Conservation (phyloP, 2,329 filamentous ascomycete genomes). For the Phyllosticta citrichinensis region DNA sequence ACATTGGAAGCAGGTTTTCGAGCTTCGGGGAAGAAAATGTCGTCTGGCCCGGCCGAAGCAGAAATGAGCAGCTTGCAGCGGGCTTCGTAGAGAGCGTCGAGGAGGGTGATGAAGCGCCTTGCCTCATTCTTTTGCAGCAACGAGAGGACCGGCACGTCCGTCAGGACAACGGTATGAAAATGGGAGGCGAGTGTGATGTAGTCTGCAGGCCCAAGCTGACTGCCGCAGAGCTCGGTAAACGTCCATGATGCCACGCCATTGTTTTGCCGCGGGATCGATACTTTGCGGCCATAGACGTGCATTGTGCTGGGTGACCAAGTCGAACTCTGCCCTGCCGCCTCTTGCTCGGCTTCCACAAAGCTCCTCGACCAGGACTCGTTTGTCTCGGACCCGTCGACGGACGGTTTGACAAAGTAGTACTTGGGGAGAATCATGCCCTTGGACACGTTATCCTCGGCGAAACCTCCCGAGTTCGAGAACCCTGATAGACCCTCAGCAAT, state of each 20-base stretch:
- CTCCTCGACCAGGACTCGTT: conserved; percentile 1
- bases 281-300: conserved; percentile 52
- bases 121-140: conserved; percentile 70
- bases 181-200: conserved; percentile 73
- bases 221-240: conserved; percentile 57
- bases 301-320: conserved; percentile 37
- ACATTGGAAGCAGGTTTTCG: conserved; percentile 13
- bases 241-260: conserved; percentile 53
- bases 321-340: neutral
- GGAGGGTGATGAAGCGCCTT: conserved; percentile 65
- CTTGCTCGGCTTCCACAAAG: neutral
- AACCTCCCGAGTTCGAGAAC: neutral
- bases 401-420: conserved; percentile 24
- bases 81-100: conserved; percentile 76
- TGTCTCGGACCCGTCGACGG: conserved; percentile 12
- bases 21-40: conserved; percentile 65
- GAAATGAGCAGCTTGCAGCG: conserved; percentile 64
- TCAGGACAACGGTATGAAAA: conserved; percentile 68
- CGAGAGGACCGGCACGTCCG: conserved; percentile 57
- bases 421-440: conserved; percentile 20
- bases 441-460: conserved; percentile 12
- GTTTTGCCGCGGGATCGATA: conserved; percentile 49
- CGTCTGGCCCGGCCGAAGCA: conserved; percentile 58
- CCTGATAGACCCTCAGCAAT: neutral
- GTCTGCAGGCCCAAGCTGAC: conserved; percentile 63